Base-by-base conservation (phyloP, 2,329 filamentous ascomycete genomes). In the Elsinoe arachidis region DNA sequence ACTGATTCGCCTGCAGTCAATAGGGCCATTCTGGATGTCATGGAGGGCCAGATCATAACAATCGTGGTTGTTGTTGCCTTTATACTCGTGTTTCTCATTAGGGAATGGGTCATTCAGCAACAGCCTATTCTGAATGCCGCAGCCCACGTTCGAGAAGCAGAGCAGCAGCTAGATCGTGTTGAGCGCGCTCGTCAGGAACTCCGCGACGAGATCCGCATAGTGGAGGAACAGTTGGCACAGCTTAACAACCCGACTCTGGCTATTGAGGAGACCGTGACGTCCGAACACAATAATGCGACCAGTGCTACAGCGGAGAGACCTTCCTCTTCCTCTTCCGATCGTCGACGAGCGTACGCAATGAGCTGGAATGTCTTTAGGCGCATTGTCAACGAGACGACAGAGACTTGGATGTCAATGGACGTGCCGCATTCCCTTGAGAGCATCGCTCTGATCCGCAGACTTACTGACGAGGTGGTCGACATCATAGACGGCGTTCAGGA, bases 41-140 rank as follows among this genome's bases (percentile, higher is more conserved):
- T 96, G 2, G 93, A 99, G 73, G 93, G 93, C 3, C 91, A 96
- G 68, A 82, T 97, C 49, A 96, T 99, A 63, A 99, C 92, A 0
- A 75, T 96, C 5, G 75, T 95, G 10, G 89, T 97, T 53, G 92
- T 99, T 6, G 80, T 96, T 44, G 90, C 87, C 58, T 99, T 97
- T 71, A 96, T 99, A 59, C 76, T 99, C n/a, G 85, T 99, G 41
- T 99, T 99, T 64, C 74, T 99, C 3, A 96, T 99, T 47, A 79
- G 95, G 47, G 93, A 99, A 73, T 99, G 96, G 80, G 93, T 99
- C 53, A 90, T 99, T 9, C 93, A 99, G 69, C 93, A 99, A 69
- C 93, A 99, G 68, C 93, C 92, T 4, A 86, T 91, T 62, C 86
- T 93, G 63, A 95, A 95, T 65, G 85, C 93, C 76, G 86, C 70